These are phyloP conservation scores for Boletus subcaerulescens DNA, from an alignment of 768 basidiomycete genomes.

Conservation along the genomic window DNA sequence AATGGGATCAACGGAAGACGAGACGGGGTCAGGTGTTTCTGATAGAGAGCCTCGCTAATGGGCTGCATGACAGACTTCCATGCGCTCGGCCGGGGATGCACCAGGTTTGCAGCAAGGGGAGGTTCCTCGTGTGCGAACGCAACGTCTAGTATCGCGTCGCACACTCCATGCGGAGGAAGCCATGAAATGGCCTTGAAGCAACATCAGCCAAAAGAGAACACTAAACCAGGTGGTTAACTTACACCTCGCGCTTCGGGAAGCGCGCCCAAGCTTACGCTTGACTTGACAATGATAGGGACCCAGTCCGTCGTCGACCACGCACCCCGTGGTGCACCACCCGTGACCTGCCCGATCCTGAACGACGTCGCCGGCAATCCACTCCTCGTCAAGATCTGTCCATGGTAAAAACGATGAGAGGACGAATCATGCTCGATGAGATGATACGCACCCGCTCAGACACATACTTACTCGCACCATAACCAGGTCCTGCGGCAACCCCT, in stretches of 20 bases:
- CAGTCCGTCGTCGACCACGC: slow-evolving; percentile 37
- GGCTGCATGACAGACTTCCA: slow-evolving; percentile 25
- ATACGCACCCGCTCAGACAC: slow-evolving; percentile 19
- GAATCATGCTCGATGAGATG: background rate
- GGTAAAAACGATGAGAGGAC: background rate
- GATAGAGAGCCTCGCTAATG: slow-evolving; percentile 19
- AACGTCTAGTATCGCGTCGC: slow-evolving; percentile 26
- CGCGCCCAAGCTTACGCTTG: slow-evolving; percentile 28
- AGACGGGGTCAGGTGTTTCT: slow-evolving; percentile 4
- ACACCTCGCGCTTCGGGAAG: slow-evolving; percentile 33
- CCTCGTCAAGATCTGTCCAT: slow-evolving; percentile 27
- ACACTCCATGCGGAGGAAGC: slow-evolving; percentile 30
- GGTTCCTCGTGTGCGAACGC: slow-evolving; percentile 21
- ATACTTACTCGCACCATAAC: slow-evolving; percentile 37
- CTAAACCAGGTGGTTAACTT: slow-evolving; percentile 1
- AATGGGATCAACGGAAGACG: slow-evolving; percentile 33
- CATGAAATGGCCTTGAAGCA: slow-evolving; percentile 25
- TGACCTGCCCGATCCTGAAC: slow-evolving; percentile 38
- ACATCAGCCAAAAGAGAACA: background rate
- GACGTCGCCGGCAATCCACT: slow-evolving; percentile 33
- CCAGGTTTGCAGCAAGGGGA: slow-evolving; percentile 28
- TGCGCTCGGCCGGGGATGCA: slow-evolving; percentile 33
- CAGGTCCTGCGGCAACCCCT: slow-evolving; percentile 30
- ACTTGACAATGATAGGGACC: slow-evolving; percentile 38
- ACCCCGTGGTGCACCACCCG: slow-evolving; percentile 33